Percentiles rank a stretch among this genome's conserved stretches.
Evolutionary conservation across 371 early-diverging fungal species (phyloP).

Genomic region (Blastocladiella emersonii): DNA sequence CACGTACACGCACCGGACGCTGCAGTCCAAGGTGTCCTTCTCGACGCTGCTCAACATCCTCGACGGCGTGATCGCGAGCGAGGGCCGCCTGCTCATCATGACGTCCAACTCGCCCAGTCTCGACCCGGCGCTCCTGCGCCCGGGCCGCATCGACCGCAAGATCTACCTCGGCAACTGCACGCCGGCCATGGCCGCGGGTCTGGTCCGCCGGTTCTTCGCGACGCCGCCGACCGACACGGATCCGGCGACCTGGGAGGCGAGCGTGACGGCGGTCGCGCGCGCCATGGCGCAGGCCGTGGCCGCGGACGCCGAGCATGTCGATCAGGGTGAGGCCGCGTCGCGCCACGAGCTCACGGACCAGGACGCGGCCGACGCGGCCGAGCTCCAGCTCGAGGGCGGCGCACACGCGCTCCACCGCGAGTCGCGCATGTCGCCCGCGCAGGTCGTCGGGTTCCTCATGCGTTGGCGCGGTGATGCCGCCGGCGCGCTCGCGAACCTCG

Average conservation of each 20-base stretch:
- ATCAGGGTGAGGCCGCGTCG: too few relatives aligned
- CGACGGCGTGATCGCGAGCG: slow-evolving; percentile 40
- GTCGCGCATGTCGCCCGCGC: slow-evolving; percentile 13
- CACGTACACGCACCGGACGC: slow-evolving; percentile 11
- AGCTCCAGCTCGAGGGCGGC: too few relatives aligned
- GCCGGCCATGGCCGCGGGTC: neutral
- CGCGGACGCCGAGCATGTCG: too few relatives aligned
- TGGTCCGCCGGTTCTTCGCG: neutral
- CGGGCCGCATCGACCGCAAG: slow-evolving; percentile 21
- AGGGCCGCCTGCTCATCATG: slow-evolving; percentile 33
- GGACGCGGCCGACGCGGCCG: too few relatives aligned
- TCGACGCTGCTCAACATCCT: slow-evolving; percentile 38
- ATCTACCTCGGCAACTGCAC: slow-evolving; percentile 8
- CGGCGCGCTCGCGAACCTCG: slow-evolving; percentile 11
- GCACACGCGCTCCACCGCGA: slow-evolving; percentile 8
- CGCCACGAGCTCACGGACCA: too few relatives aligned
- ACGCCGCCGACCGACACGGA: neutral
- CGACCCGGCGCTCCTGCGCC: slow-evolving; percentile 34
- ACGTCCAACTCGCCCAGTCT: slow-evolving; percentile 41
- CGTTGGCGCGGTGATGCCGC: slow-evolving; percentile 11
- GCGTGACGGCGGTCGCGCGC: neutral
- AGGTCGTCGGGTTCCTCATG: slow-evolving; percentile 21
- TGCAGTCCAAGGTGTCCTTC: slow-evolving; percentile 22
- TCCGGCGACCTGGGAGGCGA: too few relatives aligned
- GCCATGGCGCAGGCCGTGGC: neutral